Percentiles rank a stretch among this genome's conserved stretches.
Evolutionary conservation across 331 rosid species (phyloP).

Genomic region (Pyrus hybrid): DNA sequence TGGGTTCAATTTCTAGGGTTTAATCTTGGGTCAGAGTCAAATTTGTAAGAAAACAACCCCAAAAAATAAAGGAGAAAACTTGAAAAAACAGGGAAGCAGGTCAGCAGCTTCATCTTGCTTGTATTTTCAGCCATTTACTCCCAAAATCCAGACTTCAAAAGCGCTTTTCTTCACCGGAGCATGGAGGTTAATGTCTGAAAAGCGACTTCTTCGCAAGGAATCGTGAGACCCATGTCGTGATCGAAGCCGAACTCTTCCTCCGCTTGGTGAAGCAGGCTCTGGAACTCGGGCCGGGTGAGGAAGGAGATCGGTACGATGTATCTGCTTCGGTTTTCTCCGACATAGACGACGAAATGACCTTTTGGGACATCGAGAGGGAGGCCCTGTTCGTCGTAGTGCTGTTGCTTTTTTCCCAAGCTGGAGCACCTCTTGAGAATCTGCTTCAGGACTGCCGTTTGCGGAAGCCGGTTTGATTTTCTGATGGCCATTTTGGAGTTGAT

Average conservation of each 20-base stretch:
- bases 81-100: slow-evolving; percentile 48
- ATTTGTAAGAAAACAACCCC: slow-evolving; percentile 24
- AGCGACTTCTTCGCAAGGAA: slow-evolving; percentile 74
- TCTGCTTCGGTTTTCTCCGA: slow-evolving; percentile 85
- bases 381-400: slow-evolving; percentile 42
- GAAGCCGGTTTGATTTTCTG: slow-evolving; percentile 42
- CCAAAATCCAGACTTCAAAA: neutral
- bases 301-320: slow-evolving; percentile 70
- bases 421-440: slow-evolving; percentile 90
- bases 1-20: slow-evolving; percentile 6
- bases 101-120: slow-evolving; percentile 46
- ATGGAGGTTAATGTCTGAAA: slow-evolving; percentile 72
- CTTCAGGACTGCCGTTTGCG: slow-evolving; percentile 65
- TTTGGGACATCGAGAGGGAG: slow-evolving; percentile 72
- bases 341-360: slow-evolving; percentile 92
- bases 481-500: slow-evolving; percentile 40
- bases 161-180: slow-evolving; percentile 34
- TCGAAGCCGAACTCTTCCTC: slow-evolving; percentile 92
- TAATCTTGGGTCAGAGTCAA: slow-evolving; percentile 28
- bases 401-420: slow-evolving; percentile 62
- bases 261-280: slow-evolving; percentile 64
- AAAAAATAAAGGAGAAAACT: neutral
- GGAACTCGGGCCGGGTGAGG: slow-evolving; percentile 73
- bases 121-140: slow-evolving; percentile 14
- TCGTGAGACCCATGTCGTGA: slow-evolving; percentile 81